Conservation (phyloP, 768 basidiomycete genomes). For the Panus rudis region DNA sequence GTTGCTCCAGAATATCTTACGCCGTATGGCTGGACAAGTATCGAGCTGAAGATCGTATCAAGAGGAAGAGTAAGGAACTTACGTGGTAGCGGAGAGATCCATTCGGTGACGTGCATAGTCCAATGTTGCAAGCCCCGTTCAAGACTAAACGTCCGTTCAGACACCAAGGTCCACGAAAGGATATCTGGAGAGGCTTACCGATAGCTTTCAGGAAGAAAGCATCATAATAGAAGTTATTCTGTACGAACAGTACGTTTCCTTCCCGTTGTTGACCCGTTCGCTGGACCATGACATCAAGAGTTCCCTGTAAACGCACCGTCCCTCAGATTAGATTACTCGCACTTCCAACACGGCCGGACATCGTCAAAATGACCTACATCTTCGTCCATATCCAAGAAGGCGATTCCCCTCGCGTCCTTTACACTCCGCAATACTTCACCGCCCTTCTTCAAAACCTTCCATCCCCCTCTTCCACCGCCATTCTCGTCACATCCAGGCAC, state of each 20-base stretch:
- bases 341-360: neutral
- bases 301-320: constrained; percentile 75
- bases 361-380: constrained; percentile 57
- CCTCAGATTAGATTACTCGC: neutral
- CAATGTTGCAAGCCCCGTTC: constrained; percentile 87
- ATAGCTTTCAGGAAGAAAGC: constrained; percentile 98
- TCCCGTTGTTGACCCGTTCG: constrained; percentile 60
- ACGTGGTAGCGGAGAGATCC: constrained; percentile 69
- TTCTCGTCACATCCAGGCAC: constrained; percentile 49
- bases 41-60: too few relatives aligned
- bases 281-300: constrained; percentile 88
- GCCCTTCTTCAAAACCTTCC: constrained; percentile 47
- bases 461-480: constrained; percentile 57
- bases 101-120: constrained; percentile 61
- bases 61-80: constrained; percentile 22
- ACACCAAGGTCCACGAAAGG: neutral
- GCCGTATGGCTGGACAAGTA: constrained; percentile 69
- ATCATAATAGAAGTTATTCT: constrained; percentile 98
- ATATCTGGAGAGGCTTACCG: constrained; percentile 39
- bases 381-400: constrained; percentile 91
- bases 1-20: constrained; percentile 92
- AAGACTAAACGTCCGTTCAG: constrained; percentile 46
- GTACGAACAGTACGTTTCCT: constrained; percentile 71
- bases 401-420: constrained; percentile 70
- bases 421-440: constrained; percentile 56